Conservation (phyloP, 352 stramenopile species). For the Pythium phragmiticola region DNA sequence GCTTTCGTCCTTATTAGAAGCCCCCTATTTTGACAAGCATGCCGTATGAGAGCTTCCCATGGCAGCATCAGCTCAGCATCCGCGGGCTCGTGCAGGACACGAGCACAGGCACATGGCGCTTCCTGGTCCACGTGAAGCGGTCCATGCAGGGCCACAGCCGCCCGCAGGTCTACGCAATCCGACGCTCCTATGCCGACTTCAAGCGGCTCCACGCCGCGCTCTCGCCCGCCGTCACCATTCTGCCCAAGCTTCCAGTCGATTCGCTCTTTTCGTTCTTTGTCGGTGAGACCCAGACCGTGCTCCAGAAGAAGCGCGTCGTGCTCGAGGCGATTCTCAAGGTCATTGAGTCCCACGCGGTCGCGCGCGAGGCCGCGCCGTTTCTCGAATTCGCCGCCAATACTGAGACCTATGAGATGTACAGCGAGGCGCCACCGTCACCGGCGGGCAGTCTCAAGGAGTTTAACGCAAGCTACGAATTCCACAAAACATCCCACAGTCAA, state of each 20-base stretch:
- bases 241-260: constrained; percentile 53
- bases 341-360: constrained; percentile 54
- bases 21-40: constrained; percentile 29
- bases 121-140: constrained; percentile 57
- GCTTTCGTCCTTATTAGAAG: constrained; percentile 10
- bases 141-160: constrained; percentile 29
- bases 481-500: constrained; percentile 22
- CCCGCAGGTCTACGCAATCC: constrained; percentile 50
- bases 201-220: constrained; percentile 61
- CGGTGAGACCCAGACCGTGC: constrained; percentile 60
- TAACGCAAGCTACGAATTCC: constrained; percentile 27
- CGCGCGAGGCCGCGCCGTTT: constrained; percentile 56
- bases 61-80: constrained; percentile 58
- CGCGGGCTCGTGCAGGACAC: constrained; percentile 64
- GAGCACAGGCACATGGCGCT: constrained; percentile 56
- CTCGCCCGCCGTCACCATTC: constrained; percentile 40
- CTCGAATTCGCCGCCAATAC: constrained; percentile 66
- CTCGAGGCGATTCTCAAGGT: constrained; percentile 60
- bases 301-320: constrained; percentile 65
- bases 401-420: constrained; percentile 53
- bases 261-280: constrained; percentile 65
- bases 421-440: constrained; percentile 30
- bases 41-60: constrained; percentile 78
- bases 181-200: constrained; percentile 68
- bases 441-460: constrained; percentile 29